A percentile compares a stretch with the other conserved stretches of the same genome.
phyloP scores from a whole-genome alignment of 345 rosid genomes.

The Populus davidiana region DNA sequence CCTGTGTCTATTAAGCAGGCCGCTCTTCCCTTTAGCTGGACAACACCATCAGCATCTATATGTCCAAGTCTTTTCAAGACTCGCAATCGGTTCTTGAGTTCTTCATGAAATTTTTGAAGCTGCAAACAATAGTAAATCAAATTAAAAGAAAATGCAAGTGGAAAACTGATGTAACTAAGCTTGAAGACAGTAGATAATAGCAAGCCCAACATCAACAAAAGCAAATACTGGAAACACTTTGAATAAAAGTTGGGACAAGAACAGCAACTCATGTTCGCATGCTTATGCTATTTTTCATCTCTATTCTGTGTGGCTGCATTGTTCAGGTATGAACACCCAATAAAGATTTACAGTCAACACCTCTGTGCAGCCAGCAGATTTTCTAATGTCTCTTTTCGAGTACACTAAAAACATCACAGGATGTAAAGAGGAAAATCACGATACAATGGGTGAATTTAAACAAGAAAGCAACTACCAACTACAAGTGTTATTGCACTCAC shows the following conservation, averaged over 20 bases:
- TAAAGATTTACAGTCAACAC: not conserved
- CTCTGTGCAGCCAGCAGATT: not conserved
- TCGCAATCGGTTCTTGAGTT: constrained; percentile 85
- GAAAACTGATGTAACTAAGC: not conserved
- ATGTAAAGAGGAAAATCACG: too few relatives aligned
- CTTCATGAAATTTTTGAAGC: constrained; percentile 96
- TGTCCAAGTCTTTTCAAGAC: constrained; percentile 96
- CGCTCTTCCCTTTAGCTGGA: constrained; percentile 93
- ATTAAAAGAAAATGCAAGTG: constrained; percentile 2
- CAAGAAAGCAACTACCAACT: not conserved
- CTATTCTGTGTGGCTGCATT: not conserved
- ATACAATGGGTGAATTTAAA: too few relatives aligned
- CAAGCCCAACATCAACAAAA: not conserved
- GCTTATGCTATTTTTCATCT: not conserved
- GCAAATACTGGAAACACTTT: not conserved
- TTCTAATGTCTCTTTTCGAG: not conserved
- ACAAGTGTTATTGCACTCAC: not conserved
- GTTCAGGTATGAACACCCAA: not conserved
- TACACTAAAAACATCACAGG: not conserved
- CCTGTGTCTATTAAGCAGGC: constrained; percentile 99
- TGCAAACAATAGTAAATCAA: constrained; percentile 31
- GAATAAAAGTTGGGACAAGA: not conserved
- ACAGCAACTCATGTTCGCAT: not conserved
- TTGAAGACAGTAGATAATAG: not conserved
- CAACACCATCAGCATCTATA: constrained; percentile 79